phyloP scores from a whole-genome alignment of 768 basidiomycete genomes.

The Mycena maculata region DNA sequence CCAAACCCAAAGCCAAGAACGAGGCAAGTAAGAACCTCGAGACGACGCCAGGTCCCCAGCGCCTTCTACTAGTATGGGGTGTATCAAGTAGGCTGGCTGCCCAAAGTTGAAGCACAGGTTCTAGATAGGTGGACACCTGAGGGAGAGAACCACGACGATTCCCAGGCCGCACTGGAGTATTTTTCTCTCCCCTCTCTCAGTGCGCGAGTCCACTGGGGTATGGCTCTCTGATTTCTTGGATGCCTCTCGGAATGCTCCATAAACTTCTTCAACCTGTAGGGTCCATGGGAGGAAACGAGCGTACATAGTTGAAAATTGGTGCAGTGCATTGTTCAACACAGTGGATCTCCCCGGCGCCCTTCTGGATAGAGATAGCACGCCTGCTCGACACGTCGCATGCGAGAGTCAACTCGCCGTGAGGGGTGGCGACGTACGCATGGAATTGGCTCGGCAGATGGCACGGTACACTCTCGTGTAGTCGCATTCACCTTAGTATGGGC shows the following conservation, averaged over 20 bases:
- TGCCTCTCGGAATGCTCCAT: conserved; percentile 38
- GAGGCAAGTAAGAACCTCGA: conserved; percentile 35
- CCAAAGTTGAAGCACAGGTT: conserved; percentile 1
- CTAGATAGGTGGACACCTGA: conserved; percentile 24
- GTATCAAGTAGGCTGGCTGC: background rate
- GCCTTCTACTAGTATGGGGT: conserved; percentile 11
- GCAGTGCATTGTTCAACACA: conserved; percentile 39
- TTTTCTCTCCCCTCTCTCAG: conserved; percentile 34
- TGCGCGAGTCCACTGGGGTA: conserved; percentile 32
- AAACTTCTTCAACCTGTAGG: conserved; percentile 40
- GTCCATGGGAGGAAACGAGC: conserved; percentile 45
- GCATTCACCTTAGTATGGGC: conserved; percentile 57
- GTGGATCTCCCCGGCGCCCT: conserved; percentile 28
- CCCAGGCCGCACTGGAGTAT: conserved; percentile 17
- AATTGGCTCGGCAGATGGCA: conserved; percentile 46
- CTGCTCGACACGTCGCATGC: conserved; percentile 27
- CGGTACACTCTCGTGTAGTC: conserved; percentile 44
- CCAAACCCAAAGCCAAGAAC: conserved; percentile 37
- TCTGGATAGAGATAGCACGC: conserved; percentile 36
- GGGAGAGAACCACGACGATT: conserved; percentile 25
- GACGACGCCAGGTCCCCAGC: conserved; percentile 25
- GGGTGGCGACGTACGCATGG: conserved; percentile 42
- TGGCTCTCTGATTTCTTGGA: conserved; percentile 34
- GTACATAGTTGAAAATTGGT: conserved; percentile 47
- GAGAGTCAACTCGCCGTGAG: conserved; percentile 15